Percentiles rank a stretch among this genome's conserved stretches.
These are phyloP conservation scores for Lotmaria passim DNA, from an alignment of 208 protist species.

Conservation along the genomic window DNA sequence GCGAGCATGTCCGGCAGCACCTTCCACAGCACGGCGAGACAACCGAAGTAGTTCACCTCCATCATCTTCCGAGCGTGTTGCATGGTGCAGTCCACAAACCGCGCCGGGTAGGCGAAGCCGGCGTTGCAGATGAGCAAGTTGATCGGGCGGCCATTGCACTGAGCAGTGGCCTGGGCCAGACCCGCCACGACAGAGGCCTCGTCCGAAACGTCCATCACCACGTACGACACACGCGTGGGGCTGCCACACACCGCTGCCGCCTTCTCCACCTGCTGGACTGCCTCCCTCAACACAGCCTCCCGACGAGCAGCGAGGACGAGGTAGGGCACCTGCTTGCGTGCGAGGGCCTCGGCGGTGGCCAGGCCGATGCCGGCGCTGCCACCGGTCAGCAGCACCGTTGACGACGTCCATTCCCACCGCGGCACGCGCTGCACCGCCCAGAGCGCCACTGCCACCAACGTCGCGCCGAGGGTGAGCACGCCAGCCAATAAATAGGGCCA, in stretches of 20 bases:
- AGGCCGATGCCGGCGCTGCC: conserved; percentile 88
- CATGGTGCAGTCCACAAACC: conserved; percentile 76
- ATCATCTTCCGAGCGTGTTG: conserved; percentile 73
- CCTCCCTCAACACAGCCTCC: conserved; percentile 56
- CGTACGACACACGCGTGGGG: conserved; percentile 62
- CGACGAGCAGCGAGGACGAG: conserved; percentile 81
- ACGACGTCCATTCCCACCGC: conserved; percentile 52
- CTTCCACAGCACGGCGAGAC: conserved; percentile 64
- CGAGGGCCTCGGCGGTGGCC: conserved; percentile 67
- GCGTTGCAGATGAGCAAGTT: conserved; percentile 88
- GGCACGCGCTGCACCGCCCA: conserved; percentile 71
- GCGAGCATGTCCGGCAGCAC: conserved; percentile 80
- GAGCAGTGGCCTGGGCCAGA: conserved; percentile 19
- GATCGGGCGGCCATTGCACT: conserved; percentile 46
- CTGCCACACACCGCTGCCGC: conserved; percentile 27
- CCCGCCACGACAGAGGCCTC: conserved; percentile 59
- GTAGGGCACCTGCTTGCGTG: conserved; percentile 42
- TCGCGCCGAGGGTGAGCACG: conserved; percentile 28
- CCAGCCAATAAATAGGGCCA: conserved; percentile 9
- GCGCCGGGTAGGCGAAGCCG: conserved; percentile 79
- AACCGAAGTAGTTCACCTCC: conserved; percentile 92
- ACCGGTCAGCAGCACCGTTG: conserved; percentile 81
- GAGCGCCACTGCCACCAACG: conserved; percentile 29
- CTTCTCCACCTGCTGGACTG: conserved; percentile 49
- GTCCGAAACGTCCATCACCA: conserved; percentile 82